A percentile compares a stretch with the other conserved stretches of the same genome.
phyloP scores from a whole-genome alignment of 2,329 filamentous ascomycete genomes.

The Fusarium papillatum region DNA sequence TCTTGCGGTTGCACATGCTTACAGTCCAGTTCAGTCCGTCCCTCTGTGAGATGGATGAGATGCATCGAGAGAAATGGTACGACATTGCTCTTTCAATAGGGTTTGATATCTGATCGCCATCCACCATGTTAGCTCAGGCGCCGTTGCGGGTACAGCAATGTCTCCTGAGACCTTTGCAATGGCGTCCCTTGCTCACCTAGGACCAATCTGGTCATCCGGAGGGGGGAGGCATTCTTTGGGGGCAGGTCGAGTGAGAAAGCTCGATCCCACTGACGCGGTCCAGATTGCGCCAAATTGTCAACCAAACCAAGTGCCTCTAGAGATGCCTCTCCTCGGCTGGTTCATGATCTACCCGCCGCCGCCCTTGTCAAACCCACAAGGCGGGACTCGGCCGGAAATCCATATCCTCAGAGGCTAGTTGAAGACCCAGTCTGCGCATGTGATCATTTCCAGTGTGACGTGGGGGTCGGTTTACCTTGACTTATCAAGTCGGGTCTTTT shows the following conservation, averaged over 20 bases:
- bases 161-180: constrained; percentile 5
- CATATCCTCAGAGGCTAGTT: background rate
- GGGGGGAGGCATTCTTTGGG: background rate
- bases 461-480: background rate
- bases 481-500: background rate
- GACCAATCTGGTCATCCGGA: constrained; percentile 1
- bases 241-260: background rate
- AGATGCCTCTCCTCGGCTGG: constrained; percentile 7
- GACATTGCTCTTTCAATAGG: background rate
- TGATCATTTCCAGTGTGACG: constrained; percentile 19
- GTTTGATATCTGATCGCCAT: constrained; percentile 26
- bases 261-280: background rate
- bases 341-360: constrained; percentile 25
- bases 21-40: background rate
- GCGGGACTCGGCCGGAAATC: constrained; percentile 7
- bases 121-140: constrained; percentile 25
- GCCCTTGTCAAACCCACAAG: constrained; percentile 16
- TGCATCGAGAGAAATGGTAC: background rate
- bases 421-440: constrained; percentile 15
- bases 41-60: background rate
- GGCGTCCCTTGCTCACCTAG: background rate
- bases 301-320: background rate
- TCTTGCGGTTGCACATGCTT: constrained; percentile 23
- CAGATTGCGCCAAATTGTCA: background rate
- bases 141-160: constrained; percentile 51